A percentile compares a stretch with the other conserved stretches of the same genome.
phyloP scores from a whole-genome alignment of 345 rosid genomes.

The Hirschfeldia incana region DNA sequence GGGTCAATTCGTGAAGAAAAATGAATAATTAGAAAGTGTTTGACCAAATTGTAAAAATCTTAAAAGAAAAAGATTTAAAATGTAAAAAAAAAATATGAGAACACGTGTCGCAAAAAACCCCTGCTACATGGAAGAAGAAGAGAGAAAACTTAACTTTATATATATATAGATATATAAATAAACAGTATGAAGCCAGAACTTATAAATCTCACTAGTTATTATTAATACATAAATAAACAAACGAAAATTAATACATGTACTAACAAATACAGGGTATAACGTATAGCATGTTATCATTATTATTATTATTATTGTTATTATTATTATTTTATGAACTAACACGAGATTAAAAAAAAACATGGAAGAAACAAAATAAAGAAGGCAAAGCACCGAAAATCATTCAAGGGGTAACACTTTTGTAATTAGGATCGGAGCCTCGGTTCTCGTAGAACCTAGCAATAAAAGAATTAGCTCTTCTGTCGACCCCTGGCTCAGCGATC shows the following conservation, averaged over 20 bases:
- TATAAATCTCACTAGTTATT: conserved; percentile 6
- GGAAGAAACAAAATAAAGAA: background rate
- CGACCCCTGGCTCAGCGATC: conserved; percentile 81
- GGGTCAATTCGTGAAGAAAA: too few species aligned
- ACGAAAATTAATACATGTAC: background rate
- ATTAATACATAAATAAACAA: background rate
- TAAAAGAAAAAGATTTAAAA: too few species aligned
- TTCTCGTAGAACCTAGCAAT: conserved; percentile 60
- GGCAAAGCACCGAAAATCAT: background rate
- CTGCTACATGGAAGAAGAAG: too few species aligned
- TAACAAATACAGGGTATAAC: conserved; percentile 1
- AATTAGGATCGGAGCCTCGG: conserved; percentile 54
- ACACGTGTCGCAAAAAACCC: too few species aligned
- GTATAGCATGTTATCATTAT: background rate
- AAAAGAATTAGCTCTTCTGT: conserved; percentile 68
- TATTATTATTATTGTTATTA: too few species aligned
- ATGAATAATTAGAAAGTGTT: too few species aligned
- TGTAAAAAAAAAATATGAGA: too few species aligned
- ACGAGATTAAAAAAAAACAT: background rate
- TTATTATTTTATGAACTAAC: background rate
- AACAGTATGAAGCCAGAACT: background rate
- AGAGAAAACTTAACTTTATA: too few species aligned
- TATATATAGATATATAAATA: background rate
- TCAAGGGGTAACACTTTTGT: conserved; percentile 42
- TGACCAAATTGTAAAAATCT: too few species aligned